phyloP scores from a whole-genome alignment of 2,329 filamentous ascomycete genomes.

The Cytospora chrysosperma region DNA sequence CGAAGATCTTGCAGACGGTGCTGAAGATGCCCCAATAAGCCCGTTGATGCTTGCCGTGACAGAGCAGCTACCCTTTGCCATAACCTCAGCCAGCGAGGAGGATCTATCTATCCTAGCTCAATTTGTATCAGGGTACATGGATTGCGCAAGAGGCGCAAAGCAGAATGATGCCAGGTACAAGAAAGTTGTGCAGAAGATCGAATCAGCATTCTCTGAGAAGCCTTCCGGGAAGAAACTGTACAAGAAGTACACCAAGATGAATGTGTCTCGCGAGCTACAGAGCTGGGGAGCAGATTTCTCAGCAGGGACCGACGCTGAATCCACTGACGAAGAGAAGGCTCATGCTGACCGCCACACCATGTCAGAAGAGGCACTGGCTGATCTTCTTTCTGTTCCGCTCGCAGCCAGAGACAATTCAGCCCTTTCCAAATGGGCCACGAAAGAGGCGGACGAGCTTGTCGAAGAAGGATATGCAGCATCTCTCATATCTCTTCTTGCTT shows the following conservation, averaged over 20 bases:
- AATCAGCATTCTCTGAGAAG: constrained; percentile 18
- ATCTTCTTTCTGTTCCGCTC: constrained; percentile 51
- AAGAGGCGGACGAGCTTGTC: constrained; percentile 74
- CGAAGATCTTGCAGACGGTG: constrained; percentile 47
- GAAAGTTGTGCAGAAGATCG: constrained; percentile 12
- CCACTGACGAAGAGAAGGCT: constrained; percentile 29
- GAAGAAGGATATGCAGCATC: constrained; percentile 72
- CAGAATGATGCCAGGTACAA: constrained; percentile 35
- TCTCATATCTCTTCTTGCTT: constrained; percentile 74
- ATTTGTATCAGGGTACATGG: constrained; percentile 60
- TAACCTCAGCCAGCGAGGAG: constrained; percentile 48
- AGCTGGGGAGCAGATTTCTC: constrained; percentile 24
- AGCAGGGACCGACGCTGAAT: constrained; percentile 20
- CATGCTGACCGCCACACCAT: neutral
- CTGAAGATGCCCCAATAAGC: constrained; percentile 47
- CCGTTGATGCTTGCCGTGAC: constrained; percentile 66
- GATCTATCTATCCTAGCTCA: constrained; percentile 48
- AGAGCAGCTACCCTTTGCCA: constrained; percentile 75
- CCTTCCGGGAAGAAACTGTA: constrained; percentile 15
- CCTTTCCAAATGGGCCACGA: constrained; percentile 67
- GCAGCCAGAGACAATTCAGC: constrained; percentile 51
- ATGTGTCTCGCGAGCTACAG: constrained; percentile 19
- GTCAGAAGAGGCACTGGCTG: constrained; percentile 45
- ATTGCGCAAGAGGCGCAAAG: constrained; percentile 50
- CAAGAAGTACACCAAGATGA: constrained; percentile 19